phyloP scores from a whole-genome alignment of 2,329 filamentous ascomycete species.

The Calonectria pseudoreteaudii region DNA sequence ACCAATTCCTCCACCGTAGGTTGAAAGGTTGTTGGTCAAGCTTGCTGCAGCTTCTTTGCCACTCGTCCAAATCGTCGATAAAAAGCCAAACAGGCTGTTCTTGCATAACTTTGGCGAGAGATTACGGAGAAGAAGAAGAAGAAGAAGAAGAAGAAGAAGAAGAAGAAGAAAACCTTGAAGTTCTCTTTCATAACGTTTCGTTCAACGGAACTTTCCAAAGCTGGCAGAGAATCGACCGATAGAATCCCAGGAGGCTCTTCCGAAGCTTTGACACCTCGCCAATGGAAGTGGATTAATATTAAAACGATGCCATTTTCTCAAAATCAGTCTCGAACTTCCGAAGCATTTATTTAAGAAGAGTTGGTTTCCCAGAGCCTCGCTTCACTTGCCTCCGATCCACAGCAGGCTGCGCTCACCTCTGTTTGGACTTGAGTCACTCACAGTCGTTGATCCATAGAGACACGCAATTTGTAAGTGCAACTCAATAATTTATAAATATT shows the following conservation, averaged over 20 bases:
- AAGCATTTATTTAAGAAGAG: neutral
- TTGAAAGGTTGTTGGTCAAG: constrained; percentile 37
- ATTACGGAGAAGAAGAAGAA: too few species aligned
- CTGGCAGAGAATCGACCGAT: constrained; percentile 45
- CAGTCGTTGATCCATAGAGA: neutral
- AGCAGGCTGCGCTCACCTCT: neutral
- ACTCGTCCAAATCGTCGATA: too few species aligned
- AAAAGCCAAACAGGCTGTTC: too few species aligned
- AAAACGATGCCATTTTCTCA: neutral
- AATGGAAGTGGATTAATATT: neutral
- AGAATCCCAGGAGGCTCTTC: neutral
- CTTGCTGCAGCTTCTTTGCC: constrained; percentile 39
- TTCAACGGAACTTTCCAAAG: constrained; percentile 40
- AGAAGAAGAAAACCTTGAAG: too few species aligned
- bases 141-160: too few species aligned
- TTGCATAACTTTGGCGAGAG: too few species aligned
- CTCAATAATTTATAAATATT: neutral
- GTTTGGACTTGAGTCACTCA: neutral
- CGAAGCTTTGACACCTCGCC: neutral
- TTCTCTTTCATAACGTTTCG: too few species aligned
- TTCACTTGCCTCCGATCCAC: neutral
- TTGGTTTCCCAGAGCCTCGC: neutral
- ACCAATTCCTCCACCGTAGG: constrained; percentile 43
- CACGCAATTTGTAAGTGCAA: too few species aligned
- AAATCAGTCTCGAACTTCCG: neutral